Evolutionary conservation across 2,329 filamentous ascomycete species (phyloP), one percentile per base, ranked within the genome.

Genomic region (Botrytis paeoniae): DNA sequence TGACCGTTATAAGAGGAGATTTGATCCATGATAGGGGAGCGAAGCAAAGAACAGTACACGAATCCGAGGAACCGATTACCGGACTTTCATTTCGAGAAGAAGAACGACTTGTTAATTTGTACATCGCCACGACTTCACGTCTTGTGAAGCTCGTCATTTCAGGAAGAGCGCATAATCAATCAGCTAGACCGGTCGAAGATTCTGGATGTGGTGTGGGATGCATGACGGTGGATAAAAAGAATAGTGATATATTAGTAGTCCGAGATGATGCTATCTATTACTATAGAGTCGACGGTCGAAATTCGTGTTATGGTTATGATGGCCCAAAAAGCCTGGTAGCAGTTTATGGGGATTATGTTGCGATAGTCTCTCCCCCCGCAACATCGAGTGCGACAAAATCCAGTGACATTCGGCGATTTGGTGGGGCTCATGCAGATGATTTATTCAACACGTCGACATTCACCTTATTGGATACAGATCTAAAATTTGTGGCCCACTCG

Each of bases 231-330:
- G 94, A 98, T 81, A 89, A 88, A 74, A 87, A 88, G 75, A 92
- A 90, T 0, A 93, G 92, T 8, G 93, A 98, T 76, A 91, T 99
- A 32, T 89, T 99, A 4, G 92, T 99, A n/a, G 96, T 92, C 1
- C 87, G 96, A 74, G 94, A 98, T 77, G 97, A 99, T 86, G 96
- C 95, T 12, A 92, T 99, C 71, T 98, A 98, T 83, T 95, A 93
- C 74, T 99, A 98, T 82, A 93, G 92, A 0, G 84, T 92, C 0
- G 92, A 96, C 73, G 95, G 95, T 0, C 89, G 95, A 74, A 94
- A 94, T 0, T 92, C 94, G 1, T 95, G 94, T 59, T 95, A 93
- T 82, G 94, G 94, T 0, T 98, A 97, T 80, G 95, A 99, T 81
- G 92, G 93, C 8, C 90, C 92, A 10, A 99, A 99, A 84, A 95